Percentiles rank a stretch among this genome's conserved stretches.
phyloP scores from a whole-genome alignment of 257 asterid genomes.

The Nicotiana obtusifolia region DNA sequence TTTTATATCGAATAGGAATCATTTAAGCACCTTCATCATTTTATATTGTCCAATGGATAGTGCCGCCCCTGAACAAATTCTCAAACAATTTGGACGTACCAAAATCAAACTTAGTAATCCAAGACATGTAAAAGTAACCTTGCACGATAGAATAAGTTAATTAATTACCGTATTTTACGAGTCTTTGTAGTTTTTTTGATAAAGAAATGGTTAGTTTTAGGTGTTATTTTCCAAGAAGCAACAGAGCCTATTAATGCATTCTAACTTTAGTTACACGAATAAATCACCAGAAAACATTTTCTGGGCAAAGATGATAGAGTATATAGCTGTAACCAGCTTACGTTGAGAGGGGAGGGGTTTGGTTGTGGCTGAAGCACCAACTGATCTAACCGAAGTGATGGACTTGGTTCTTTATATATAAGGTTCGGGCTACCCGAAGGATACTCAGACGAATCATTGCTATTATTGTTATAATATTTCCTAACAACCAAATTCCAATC shows the following conservation, averaged over 20 bases:
- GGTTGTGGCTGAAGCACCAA: too few species aligned
- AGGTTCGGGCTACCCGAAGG: too few species aligned
- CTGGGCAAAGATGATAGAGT: background rate
- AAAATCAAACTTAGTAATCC: background rate
- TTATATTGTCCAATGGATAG: background rate
- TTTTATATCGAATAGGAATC: background rate
- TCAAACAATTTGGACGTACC: conserved; percentile 37
- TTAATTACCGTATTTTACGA: conserved; percentile 75
- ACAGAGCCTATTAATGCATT: background rate
- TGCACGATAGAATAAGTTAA: background rate
- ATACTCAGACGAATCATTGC: too few species aligned
- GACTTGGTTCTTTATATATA: too few species aligned
- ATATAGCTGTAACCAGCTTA: background rate
- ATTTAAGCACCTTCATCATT: background rate
- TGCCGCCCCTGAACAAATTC: conserved; percentile 40
- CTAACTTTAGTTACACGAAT: background rate
- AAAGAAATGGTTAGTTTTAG: background rate
- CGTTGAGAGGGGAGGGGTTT: too few species aligned
- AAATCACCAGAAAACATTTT: background rate
- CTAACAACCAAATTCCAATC: too few species aligned
- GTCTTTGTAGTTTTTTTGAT: conserved; percentile 29
- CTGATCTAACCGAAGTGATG: too few species aligned
- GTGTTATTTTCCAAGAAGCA: background rate
- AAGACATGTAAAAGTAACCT: background rate
- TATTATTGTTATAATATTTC: too few species aligned